Evolutionary conservation across 192 early-diverging fungal species (phyloP), one percentile per base, ranked within the genome.

Genomic region (Dissophora globulifera): DNA sequence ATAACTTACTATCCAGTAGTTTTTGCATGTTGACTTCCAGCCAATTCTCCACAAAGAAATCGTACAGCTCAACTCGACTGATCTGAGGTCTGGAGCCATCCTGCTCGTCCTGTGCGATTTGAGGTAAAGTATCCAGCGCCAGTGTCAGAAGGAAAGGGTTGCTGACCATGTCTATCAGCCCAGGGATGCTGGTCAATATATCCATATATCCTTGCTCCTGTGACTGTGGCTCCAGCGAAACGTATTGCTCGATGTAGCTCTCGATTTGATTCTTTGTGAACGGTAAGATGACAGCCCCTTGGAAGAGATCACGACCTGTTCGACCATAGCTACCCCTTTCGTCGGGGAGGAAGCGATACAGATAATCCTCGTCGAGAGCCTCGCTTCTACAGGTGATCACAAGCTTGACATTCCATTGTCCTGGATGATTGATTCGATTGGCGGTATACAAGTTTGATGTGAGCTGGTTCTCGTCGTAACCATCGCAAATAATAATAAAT

Each of bases 321-420:
- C n/a, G n/a, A n/a, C n/a, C n/a, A n/a, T n/a, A n/a, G n/a, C n/a
- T n/a, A n/a, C n/a, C n/a, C n/a, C n/a, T n/a, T n/a, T n/a, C n/a
- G n/a, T n/a, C n/a, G 35, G 49, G 35, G 4, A n/a, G 15, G 8
- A 50, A 40, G 41, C 52, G 49, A 40, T 52, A 62, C 26, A 3
- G 50, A 25, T 30, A 43, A 17, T 41, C n/a, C 2, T 17, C 12
- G 26, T 26, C 2, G n/a, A 27, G 0, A 30, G 50, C 35, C 9
- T 32, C 41, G 23, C 15, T 43, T 10, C 61, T 0, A 50, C 50
- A 62, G 42, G 25, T 62, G 38, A 62, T 29, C 23, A 62, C 52
- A 48, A 62, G 10, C 50, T 62, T 62, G 48, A n/a, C 38, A 8
- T 43, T 27, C 61, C 50, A 62, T 52, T 62, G 48, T 13, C 49